Conservation (phyloP, 257 asterid species). For the Gentiana macrophylla region DNA sequence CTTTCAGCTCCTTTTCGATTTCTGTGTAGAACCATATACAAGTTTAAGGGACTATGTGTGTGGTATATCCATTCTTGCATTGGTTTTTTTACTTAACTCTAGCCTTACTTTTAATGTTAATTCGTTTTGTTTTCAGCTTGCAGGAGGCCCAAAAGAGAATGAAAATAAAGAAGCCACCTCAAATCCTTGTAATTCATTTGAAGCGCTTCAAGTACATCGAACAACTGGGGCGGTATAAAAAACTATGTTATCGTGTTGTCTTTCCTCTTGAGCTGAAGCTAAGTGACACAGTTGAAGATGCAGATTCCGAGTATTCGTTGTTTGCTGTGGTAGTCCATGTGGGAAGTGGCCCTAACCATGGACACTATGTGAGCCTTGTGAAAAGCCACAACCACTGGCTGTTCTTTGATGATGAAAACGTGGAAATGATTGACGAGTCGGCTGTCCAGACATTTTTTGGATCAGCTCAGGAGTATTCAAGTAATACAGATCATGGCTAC, state of each 20-base stretch:
- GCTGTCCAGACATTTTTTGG: conserved; percentile 86
- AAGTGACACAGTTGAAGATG: conserved; percentile 77
- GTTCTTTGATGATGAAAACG: conserved; percentile 75
- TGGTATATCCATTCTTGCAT: no score
- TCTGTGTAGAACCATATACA: no score
- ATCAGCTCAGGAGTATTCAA: conserved; percentile 75
- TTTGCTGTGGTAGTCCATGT: conserved; percentile 78
- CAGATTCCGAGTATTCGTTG: conserved; percentile 68
- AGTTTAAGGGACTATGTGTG: no score
- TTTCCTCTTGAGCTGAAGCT: conserved; percentile 80
- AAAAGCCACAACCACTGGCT: conserved; percentile 88
- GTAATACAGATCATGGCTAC: conserved; percentile 80
- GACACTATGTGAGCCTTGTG: conserved; percentile 88
- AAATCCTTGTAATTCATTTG: conserved; percentile 67
- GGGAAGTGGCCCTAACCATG: conserved; percentile 87
- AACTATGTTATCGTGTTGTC: conserved; percentile 76
- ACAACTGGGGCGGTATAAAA: conserved; percentile 68
- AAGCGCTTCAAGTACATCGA: conserved; percentile 79
- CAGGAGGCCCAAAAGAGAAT: conserved; percentile 94
- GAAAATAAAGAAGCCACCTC: conserved; percentile 82
- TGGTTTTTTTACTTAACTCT: no score
- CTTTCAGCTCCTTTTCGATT: no score
- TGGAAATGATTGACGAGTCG: conserved; percentile 82
- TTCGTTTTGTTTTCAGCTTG: conserved; percentile 33
- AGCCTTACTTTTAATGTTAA: no score